Evolutionary conservation across 176 grass and related monocot species (phyloP).

Genomic region (Cymbopogon citratus): DNA sequence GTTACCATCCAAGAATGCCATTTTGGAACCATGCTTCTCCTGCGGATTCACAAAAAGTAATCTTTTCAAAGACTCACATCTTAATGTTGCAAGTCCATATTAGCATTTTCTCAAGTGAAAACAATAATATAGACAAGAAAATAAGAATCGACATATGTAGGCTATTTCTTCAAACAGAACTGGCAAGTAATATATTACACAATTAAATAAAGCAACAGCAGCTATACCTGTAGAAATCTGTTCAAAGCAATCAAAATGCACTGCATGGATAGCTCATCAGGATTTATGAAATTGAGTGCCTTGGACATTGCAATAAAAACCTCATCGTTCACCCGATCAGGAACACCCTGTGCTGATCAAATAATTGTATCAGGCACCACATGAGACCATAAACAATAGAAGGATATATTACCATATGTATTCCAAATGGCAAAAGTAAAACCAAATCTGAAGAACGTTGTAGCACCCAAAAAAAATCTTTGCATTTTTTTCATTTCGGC

Average conservation of each 20-base stretch:
- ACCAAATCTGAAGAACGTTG: neutral
- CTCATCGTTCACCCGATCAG: conserved; percentile 82
- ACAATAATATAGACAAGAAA: conserved; percentile 17
- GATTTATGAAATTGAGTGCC: conserved; percentile 99
- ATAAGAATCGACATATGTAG: neutral
- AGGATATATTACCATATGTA: conserved; percentile 17
- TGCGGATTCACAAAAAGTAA: conserved; percentile 36
- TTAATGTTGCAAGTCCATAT: neutral
- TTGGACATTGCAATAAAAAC: conserved; percentile 99
- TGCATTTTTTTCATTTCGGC: neutral
- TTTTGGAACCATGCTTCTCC: conserved; percentile 97
- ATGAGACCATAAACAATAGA: neutral
- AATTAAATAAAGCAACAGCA: neutral
- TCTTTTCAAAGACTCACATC: neutral
- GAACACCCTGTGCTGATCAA: conserved; percentile 81
- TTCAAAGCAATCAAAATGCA: conserved; percentile 98
- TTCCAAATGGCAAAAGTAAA: neutral
- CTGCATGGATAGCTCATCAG: conserved; percentile 91
- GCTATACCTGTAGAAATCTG: conserved; percentile 84
- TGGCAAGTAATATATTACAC: conserved; percentile 18
- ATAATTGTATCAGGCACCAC: conserved; percentile 48
- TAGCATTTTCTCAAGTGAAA: conserved; percentile 9
- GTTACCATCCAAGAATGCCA: conserved; percentile 97
- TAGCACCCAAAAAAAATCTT: conserved; percentile 4
- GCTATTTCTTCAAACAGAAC: conserved; percentile 6